These are phyloP conservation scores for Thelonectria rubi DNA, from an alignment of 2,329 filamentous ascomycete genomes.

Conservation along the genomic window DNA sequence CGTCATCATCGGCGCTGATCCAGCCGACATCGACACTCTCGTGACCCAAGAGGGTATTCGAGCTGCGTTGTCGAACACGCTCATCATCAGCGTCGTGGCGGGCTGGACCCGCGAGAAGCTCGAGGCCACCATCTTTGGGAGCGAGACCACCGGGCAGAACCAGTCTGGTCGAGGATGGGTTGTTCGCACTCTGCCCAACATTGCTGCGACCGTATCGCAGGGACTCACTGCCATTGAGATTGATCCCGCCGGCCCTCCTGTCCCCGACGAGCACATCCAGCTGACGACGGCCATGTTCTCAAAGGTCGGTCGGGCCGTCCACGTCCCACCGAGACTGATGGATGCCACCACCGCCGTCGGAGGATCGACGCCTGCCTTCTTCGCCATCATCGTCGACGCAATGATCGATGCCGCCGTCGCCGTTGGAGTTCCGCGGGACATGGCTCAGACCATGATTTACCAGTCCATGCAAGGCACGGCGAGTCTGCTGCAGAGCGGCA, in stretches of 20 bases:
- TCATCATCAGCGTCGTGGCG: slow-evolving; percentile 61
- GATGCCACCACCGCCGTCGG: slow-evolving; percentile 67
- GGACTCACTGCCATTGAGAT: slow-evolving; percentile 47
- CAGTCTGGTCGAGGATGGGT: slow-evolving; percentile 35
- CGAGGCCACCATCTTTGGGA: slow-evolving; percentile 48
- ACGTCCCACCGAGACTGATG: slow-evolving; percentile 61
- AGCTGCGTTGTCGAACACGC: slow-evolving; percentile 53
- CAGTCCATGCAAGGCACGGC: slow-evolving; percentile 68
- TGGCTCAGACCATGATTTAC: slow-evolving; percentile 66
- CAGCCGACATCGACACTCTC: slow-evolving; percentile 51
- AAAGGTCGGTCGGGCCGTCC: slow-evolving; percentile 61
- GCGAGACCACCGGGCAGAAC: slow-evolving; percentile 28
- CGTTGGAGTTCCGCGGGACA: slow-evolving; percentile 64
- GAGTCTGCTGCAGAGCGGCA: slow-evolving; percentile 59
- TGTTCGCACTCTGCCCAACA: slow-evolving; percentile 48
- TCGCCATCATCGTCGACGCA: slow-evolving; percentile 65
- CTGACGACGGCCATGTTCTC: slow-evolving; percentile 59
- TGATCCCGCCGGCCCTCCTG: slow-evolving; percentile 25
- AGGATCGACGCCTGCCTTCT: slow-evolving; percentile 69
- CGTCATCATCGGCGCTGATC: slow-evolving; percentile 58
- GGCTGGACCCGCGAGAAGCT: slow-evolving; percentile 56
- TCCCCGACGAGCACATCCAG: slow-evolving; percentile 35
- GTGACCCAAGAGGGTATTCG: slow-evolving; percentile 49
- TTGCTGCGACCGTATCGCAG: slow-evolving; percentile 46
- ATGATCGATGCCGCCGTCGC: slow-evolving; percentile 68